Conservation (phyloP, 495 filamentous ascomycete genomes). For the Lindgomyces ingoldianus region DNA sequence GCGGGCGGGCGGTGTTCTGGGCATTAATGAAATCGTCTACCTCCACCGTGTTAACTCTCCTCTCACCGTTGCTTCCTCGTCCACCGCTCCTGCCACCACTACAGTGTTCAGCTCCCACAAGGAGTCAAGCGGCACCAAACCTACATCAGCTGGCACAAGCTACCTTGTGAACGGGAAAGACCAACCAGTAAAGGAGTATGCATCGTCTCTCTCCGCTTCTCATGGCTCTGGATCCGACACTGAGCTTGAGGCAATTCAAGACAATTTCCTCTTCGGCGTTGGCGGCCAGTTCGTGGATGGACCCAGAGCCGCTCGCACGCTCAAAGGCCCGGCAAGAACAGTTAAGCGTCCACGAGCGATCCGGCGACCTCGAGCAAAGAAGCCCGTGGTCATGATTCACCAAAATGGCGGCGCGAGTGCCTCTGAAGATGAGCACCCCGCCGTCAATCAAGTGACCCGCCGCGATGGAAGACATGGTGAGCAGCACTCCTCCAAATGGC, state of each 20-base stretch:
- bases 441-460: background rate
- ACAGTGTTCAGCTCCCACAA: slow-evolving; percentile 12
- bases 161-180: slow-evolving; percentile 22
- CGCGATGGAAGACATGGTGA: slow-evolving; percentile 14
- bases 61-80: background rate
- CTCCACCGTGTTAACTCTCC: slow-evolving; percentile 8
- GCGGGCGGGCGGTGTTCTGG: slow-evolving; percentile 8
- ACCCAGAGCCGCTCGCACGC: background rate
- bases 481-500: background rate
- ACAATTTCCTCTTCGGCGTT: slow-evolving; percentile 5
- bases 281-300: slow-evolving; percentile 10
- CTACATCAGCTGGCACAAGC: slow-evolving; percentile 24
- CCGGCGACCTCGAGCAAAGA: slow-evolving; percentile 16
- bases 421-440: background rate
- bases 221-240: slow-evolving; percentile 26
- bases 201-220: slow-evolving; percentile 25
- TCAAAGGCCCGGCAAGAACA: slow-evolving; percentile 4
- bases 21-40: slow-evolving; percentile 11
- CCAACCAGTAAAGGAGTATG: slow-evolving; percentile 8
- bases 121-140: slow-evolving; percentile 18
- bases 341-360: background rate
- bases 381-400: slow-evolving; percentile 18
- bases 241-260: slow-evolving; percentile 9
- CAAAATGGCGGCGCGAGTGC: background rate
- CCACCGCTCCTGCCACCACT: slow-evolving; percentile 2